A percentile compares a stretch with the other conserved stretches of the same genome.
These are phyloP conservation scores for Cladorrhinum samala DNA, from an alignment of 495 filamentous ascomycete genomes.

Conservation along the genomic window DNA sequence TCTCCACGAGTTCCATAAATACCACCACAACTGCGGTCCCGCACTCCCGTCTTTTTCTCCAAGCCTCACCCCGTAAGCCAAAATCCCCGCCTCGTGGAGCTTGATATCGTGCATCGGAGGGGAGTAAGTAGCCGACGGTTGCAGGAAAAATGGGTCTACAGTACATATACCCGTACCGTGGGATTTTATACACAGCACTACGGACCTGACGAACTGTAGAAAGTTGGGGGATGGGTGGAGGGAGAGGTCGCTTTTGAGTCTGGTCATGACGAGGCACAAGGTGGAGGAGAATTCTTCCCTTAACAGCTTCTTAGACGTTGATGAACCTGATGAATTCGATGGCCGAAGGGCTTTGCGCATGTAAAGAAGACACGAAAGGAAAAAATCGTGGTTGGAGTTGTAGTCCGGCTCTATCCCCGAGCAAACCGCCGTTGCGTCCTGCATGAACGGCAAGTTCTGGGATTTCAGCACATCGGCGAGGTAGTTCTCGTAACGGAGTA, in stretches of 20 bases:
- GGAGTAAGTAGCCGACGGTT: neutral
- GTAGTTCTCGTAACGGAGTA: constrained; percentile 37
- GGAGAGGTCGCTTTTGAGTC: constrained; percentile 41
- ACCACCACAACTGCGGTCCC: neutral
- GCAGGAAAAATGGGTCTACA: neutral
- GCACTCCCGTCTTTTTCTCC: neutral
- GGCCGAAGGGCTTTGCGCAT: constrained; percentile 39
- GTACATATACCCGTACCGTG: neutral
- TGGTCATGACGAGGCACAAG: constrained; percentile 40
- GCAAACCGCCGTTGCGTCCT: constrained; percentile 21
- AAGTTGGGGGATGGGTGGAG: constrained; percentile 10
- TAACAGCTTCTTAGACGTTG: constrained; percentile 18
- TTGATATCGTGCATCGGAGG: neutral
- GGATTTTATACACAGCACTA: neutral
- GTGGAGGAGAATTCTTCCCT: constrained; percentile 29
- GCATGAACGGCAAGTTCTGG: constrained; percentile 28
- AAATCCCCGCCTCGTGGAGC: neutral
- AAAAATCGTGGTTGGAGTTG: constrained; percentile 33
- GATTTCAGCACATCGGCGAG: constrained; percentile 34
- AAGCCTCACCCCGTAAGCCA: neutral
- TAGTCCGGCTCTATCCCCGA: constrained; percentile 33
- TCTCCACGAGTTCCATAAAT: neutral
- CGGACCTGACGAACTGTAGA: neutral
- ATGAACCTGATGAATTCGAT: constrained; percentile 15
- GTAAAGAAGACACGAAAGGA: constrained; percentile 30